Evolutionary conservation across 148 eudicot genomes (phyloP), one percentile per base, ranked within the genome.

Genomic region (Limonium bicolor): DNA sequence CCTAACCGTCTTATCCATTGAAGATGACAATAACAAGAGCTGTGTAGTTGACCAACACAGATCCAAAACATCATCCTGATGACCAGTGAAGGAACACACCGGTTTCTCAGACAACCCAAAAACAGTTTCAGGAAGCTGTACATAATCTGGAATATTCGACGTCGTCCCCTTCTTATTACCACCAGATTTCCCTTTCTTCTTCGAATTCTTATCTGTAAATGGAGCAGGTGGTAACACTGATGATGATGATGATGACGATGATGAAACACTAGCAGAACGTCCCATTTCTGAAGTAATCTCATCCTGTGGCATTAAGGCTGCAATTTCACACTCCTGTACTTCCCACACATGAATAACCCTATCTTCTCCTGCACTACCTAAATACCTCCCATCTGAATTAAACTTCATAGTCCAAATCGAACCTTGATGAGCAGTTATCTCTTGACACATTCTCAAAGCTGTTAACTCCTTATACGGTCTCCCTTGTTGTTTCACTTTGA

Each of bases 291-390:
- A n/a, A n/a, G n/a, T n/a, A n/a, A n/a, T n/a, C n/a, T n/a, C n/a
- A n/a, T n/a, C n/a, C n/a, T n/a, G n/a, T n/a, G n/a, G n/a, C n/a
- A n/a, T n/a, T n/a, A n/a, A n/a, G n/a, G n/a, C n/a, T n/a, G n/a
- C n/a, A n/a, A n/a, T 83, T 48, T 88, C 94, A 0, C 76, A 56
- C 59, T 72, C 83, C 56, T 48, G 65, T 60, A 80, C 97, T 60
- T 83, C 72, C 94, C 97, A 74, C 28, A 88, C 78, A 50, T 88
- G 87, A 37, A 88, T 88, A 44, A 83, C 74, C 54, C 82, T 52
- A 61, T 88, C 97, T 65, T 88, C 97, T 15, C 97, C 97, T 4
- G 97, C 97, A 77, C 84, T 88, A 7, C 94, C 97, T 17, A 88
- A 68, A 57, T 80, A 88, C 37, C 71, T 74, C 12, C 97, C 97